Conservation (phyloP, 768 basidiomycete genomes). For the Boletus rufocinnamomeus region DNA sequence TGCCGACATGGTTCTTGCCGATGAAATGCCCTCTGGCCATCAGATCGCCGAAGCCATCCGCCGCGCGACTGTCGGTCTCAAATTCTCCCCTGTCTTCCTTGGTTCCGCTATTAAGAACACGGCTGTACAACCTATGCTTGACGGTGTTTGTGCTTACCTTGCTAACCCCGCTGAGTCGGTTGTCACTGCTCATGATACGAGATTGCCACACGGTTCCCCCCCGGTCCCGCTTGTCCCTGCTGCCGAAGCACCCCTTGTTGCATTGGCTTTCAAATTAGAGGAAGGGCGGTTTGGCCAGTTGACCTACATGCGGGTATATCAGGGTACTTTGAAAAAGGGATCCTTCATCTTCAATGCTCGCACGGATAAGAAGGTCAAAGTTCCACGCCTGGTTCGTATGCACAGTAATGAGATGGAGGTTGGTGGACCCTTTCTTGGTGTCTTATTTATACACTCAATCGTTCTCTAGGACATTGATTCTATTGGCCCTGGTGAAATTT, state of each 20-base stretch:
- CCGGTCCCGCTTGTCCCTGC: constrained; percentile 80
- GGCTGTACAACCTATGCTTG: constrained; percentile 88
- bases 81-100: constrained; percentile 95
- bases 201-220: constrained; percentile 62
- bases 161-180: constrained; percentile 82
- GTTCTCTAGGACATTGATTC: constrained; percentile 78
- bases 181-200: constrained; percentile 81
- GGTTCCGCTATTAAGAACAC: constrained; percentile 99
- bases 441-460: background rate
- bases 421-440: constrained; percentile 16
- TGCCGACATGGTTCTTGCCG: constrained; percentile 88
- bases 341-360: constrained; percentile 87
- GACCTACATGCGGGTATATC: constrained; percentile 98
- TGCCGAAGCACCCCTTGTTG: constrained; percentile 84
- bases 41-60: constrained; percentile 86
- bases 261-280: constrained; percentile 97
- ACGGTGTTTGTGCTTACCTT: constrained; percentile 94
- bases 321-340: constrained; percentile 88
- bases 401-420: constrained; percentile 99
- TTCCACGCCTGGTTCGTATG: constrained; percentile 95
- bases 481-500: constrained; percentile 97
- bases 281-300: constrained; percentile 97
- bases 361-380: constrained; percentile 96
- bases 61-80: constrained; percentile 82
- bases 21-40: constrained; percentile 67